Percentiles rank a stretch among this genome's conserved stretches.
Evolutionary conservation across 768 basidiomycete genomes (phyloP).

Genomic region (Boletus eberwhitei): DNA sequence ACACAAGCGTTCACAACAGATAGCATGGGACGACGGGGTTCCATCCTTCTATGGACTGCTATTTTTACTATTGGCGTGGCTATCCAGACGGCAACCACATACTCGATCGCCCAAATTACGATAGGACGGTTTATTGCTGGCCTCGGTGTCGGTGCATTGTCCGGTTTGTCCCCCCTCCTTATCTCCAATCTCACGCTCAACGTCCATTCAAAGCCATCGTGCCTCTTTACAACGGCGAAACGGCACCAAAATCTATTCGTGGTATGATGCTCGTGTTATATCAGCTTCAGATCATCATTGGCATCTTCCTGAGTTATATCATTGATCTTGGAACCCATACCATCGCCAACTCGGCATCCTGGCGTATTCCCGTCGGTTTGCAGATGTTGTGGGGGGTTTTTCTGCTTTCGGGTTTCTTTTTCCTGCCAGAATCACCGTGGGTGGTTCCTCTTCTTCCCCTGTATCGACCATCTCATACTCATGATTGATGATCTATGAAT

Average conservation of each 20-base stretch:
- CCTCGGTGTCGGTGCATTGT: constrained; percentile 16
- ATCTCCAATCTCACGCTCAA: background rate
- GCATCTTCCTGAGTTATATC: constrained; percentile 68
- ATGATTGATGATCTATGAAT: background rate
- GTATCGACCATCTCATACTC: background rate
- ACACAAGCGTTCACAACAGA: constrained; percentile 45
- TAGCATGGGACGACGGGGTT: constrained; percentile 14
- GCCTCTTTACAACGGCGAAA: constrained; percentile 75
- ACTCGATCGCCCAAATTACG: constrained; percentile 13
- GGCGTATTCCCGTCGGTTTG: constrained; percentile 14
- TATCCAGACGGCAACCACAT: constrained; percentile 12
- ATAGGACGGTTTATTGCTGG: constrained; percentile 12
- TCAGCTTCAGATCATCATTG: constrained; percentile 71
- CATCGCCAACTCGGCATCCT: constrained; percentile 12
- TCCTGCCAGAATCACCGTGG: constrained; percentile 16
- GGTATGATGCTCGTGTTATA: constrained; percentile 72
- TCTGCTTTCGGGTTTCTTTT: constrained; percentile 12
- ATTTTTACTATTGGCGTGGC: constrained; percentile 14
- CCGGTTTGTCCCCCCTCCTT: background rate
- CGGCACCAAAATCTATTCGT: constrained; percentile 69
- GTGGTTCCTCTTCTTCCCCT: background rate
- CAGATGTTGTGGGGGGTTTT: constrained; percentile 13
- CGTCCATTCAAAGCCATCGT: constrained; percentile 41
- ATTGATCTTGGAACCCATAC: constrained; percentile 40
- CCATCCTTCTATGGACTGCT: constrained; percentile 14